Evolutionary conservation across 225 moss, liverwort and hornwort genomes (phyloP), one percentile per base, ranked within the genome.

Genomic region (Takakia lepidozioides): DNA sequence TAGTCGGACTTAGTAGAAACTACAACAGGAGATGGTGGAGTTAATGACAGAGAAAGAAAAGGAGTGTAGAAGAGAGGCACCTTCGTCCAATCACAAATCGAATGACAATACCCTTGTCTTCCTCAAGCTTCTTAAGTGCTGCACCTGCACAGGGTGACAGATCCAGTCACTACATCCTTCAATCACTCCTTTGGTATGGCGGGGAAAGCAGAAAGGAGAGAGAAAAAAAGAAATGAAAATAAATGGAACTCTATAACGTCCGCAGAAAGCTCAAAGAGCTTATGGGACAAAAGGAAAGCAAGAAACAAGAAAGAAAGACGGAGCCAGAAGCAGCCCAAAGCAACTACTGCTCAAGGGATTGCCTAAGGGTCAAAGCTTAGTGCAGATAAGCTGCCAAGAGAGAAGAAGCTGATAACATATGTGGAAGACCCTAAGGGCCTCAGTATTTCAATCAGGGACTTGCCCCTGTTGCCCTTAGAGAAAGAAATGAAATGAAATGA

Each of bases 51-150:
- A 41, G 0, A 13, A 40, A 40, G 40, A 13, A 40, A 3, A 18
- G 2, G 15, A 34, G 19, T 13, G n/a, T 43, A 19, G 25, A 52
- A 61, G 52, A 27, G 11, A 42, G 5, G 29, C 51, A 87, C 87
- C 87, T 87, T 51, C 87, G 76, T 64, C 87, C 87, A 49, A 83
- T 76, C 36, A 87, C 52, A 57, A 87, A 87, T 20, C 80, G 83
- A 51, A 87, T 76, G 49, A 83, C 44, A 40, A 87, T 66, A 32
- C 87, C 80, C 68, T 77, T 76, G 23, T 83, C 73, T 22, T 48
- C 42, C 61, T 83, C 83, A 24, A 87, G 63, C 34, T 75, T 74
- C 60, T 64, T 80, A 23, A 77, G 62, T 55, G 72, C 73, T 53
- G 48, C 65, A 44, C 74, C 83, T 80, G 68, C 62, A 48, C 48